Conservation (phyloP, 768 basidiomycete genomes). For the Trametes punicea region DNA sequence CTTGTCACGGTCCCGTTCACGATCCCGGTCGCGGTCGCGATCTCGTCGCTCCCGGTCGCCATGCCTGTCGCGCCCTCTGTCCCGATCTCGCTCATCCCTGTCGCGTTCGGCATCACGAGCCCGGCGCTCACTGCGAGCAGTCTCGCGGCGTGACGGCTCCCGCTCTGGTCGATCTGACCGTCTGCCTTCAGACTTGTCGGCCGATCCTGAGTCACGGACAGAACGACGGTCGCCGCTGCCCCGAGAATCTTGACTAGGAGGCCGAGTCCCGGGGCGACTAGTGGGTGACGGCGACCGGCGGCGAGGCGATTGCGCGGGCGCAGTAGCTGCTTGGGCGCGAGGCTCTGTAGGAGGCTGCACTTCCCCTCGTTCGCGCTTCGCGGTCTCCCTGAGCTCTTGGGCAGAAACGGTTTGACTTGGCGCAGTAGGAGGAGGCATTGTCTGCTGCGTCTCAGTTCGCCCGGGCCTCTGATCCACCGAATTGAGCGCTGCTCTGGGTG, state of each 20-base stretch:
- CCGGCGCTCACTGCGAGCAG: conserved; percentile 14
- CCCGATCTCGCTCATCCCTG: conserved; percentile 25
- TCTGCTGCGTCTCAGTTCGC: conserved; percentile 34
- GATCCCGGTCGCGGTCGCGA: conserved; percentile 29
- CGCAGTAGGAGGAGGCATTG: conserved; percentile 74
- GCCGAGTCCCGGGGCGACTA: conserved; percentile 65
- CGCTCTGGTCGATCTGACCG: conserved; percentile 48
- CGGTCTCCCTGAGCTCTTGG: conserved; percentile 77
- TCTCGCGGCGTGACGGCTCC: conserved; percentile 27
- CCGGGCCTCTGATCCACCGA: neutral
- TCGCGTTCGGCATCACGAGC: conserved; percentile 26
- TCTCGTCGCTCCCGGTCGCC: conserved; percentile 25
- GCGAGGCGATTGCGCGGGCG: conserved; percentile 52
- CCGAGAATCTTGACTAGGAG: conserved; percentile 69
- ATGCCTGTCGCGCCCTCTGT: conserved; percentile 30
- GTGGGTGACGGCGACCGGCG: conserved; percentile 64
- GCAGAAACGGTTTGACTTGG: conserved; percentile 79
- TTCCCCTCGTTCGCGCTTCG: conserved; percentile 51
- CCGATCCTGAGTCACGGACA: conserved; percentile 39
- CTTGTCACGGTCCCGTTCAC: conserved; percentile 25
- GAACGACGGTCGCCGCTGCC: conserved; percentile 63
- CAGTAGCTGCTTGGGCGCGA: conserved; percentile 47
- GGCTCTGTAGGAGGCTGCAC: conserved; percentile 33
- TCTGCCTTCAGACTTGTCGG: conserved; percentile 48
- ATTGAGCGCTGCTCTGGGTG: conserved; percentile 10